Evolutionary conservation across 2,329 filamentous ascomycete species (phyloP).

Genomic region (Neocatenulostroma microsporum): DNA sequence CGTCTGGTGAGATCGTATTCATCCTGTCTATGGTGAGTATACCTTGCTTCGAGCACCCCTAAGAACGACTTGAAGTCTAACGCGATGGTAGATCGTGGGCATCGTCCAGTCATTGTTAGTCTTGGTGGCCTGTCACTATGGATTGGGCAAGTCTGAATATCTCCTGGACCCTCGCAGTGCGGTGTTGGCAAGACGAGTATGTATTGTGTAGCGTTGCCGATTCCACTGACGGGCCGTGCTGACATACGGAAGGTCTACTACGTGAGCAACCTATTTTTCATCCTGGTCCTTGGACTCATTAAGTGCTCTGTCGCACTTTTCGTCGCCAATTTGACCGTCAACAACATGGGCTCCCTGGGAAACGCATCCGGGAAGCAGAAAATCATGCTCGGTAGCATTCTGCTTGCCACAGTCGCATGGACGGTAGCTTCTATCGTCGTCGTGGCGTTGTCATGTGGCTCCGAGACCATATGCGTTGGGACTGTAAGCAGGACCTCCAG

Average conservation of each 20-base stretch:
- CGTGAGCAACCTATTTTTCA: conserved; percentile 5
- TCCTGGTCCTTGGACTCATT: conserved; percentile 3
- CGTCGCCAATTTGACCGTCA: conserved; percentile 3
- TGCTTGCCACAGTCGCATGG: conserved; percentile 1
- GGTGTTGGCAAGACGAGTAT: not conserved
- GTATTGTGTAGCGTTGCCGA: not conserved
- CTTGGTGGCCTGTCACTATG: not conserved
- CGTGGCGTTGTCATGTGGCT: not conserved
- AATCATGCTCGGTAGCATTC: not conserved
- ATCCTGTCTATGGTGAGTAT: not conserved
- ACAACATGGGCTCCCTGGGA: conserved; percentile 2
- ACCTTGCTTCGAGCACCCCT: too few species aligned
- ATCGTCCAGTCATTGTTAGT: conserved; percentile 2
- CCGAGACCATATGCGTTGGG: not conserved
- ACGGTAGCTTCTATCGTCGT: conserved; percentile 1
- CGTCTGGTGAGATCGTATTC: not conserved
- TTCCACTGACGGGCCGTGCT: not conserved
- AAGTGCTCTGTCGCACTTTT: conserved; percentile 3
- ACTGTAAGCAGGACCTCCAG: not conserved
- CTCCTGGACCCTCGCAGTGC: not conserved
- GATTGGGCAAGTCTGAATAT: conserved; percentile 2
- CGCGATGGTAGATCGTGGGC: too few species aligned
- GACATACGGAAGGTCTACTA: conserved; percentile 2
- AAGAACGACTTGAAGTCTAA: too few species aligned
- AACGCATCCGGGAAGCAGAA: not conserved